Conservation (phyloP, 2,329 filamentous ascomycete species). For the Cordyceps cicadae region DNA sequence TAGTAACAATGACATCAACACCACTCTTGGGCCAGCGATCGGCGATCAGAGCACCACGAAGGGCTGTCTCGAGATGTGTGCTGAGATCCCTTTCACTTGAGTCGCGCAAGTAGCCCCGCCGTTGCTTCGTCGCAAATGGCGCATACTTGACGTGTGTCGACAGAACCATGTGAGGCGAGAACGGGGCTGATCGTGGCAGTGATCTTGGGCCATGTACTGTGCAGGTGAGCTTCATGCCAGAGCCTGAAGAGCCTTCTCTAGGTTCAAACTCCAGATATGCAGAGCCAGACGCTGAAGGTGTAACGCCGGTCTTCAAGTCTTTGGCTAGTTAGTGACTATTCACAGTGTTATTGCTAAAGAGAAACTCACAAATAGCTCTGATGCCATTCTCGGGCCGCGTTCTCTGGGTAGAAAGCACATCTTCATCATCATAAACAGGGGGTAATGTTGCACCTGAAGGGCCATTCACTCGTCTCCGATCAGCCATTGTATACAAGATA, state of each 20-base stretch:
- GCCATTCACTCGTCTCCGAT: constrained; percentile 84
- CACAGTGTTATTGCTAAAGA: background rate
- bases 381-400: constrained; percentile 60
- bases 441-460: constrained; percentile 69
- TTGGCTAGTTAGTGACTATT: constrained; percentile 11
- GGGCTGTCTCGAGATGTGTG: constrained; percentile 81
- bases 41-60: constrained; percentile 82
- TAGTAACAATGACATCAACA: constrained; percentile 87
- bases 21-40: constrained; percentile 98
- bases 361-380: constrained; percentile 45
- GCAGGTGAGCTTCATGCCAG: constrained; percentile 82
- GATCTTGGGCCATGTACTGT: constrained; percentile 90
- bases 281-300: constrained; percentile 87
- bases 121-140: constrained; percentile 77
- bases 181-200: constrained; percentile 79
- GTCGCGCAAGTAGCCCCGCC: constrained; percentile 81
- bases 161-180: constrained; percentile 85
- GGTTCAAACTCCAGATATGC: constrained; percentile 68
- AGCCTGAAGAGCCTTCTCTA: constrained; percentile 38
- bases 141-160: constrained; percentile 95
- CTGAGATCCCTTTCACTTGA: constrained; percentile 80
- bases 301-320: constrained; percentile 88
- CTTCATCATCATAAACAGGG: constrained; percentile 57
- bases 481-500: constrained; percentile 49
- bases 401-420: constrained; percentile 37